Evolutionary conservation across 176 grass and related monocot genomes (phyloP).

Genomic region (Aegilops bicornis): DNA sequence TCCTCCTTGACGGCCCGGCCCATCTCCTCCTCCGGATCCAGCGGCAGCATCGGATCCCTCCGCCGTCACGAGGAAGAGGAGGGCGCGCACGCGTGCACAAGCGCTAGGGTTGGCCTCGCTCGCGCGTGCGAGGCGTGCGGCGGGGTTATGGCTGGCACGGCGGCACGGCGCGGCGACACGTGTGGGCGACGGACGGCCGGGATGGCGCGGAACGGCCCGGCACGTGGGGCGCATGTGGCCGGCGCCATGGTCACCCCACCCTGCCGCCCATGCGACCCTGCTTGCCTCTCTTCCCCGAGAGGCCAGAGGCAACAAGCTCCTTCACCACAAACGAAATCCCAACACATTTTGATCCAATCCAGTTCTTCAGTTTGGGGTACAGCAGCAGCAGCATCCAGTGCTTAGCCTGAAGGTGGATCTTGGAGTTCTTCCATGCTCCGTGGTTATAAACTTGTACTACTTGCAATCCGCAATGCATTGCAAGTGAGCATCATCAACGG

Average conservation of each 20-base stretch:
- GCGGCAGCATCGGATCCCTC: background rate
- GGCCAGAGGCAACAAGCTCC: too few species aligned
- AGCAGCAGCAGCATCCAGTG: too few species aligned
- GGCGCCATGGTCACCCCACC: background rate
- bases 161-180: slow-evolving; percentile 41
- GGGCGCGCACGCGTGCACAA: background rate
- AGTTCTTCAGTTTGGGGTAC: too few species aligned
- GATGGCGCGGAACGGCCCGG: slow-evolving; percentile 5
- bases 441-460: too few species aligned
- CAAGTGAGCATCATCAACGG: too few species aligned
- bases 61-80: too few species aligned
- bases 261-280: background rate
- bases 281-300: background rate
- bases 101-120: slow-evolving; percentile 42
- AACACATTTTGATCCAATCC: too few species aligned
- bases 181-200: slow-evolving; percentile 40
- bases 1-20: slow-evolving; percentile 49
- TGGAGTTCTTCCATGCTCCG: too few species aligned
- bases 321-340: too few species aligned
- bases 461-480: too few species aligned
- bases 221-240: slow-evolving; percentile 26
- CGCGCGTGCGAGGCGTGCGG: slow-evolving; percentile 38
- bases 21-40: slow-evolving; percentile 38
- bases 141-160: slow-evolving; percentile 59
- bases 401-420: too few species aligned